A percentile compares a stretch with the other conserved stretches of the same genome.
phyloP scores from a whole-genome alignment of 768 basidiomycete species.

The Lactarius quietus region DNA sequence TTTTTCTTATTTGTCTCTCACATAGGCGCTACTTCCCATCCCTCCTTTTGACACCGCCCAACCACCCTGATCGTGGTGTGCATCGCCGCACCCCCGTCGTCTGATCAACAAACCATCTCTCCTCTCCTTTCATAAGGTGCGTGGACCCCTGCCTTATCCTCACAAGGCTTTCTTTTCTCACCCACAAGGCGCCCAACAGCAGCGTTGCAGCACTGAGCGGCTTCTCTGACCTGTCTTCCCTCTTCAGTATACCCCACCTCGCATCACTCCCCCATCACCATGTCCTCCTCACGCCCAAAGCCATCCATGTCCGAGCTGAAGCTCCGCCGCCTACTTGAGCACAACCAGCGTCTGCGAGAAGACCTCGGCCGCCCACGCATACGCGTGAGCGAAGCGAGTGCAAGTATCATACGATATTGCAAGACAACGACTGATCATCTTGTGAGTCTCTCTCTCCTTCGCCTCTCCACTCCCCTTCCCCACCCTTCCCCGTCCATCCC shows the following conservation, averaged over 20 bases:
- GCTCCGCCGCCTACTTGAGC: conserved; percentile 71
- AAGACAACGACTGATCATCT: conserved; percentile 70
- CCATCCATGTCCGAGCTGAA: conserved; percentile 81
- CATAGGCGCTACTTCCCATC: not conserved
- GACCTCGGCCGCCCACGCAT: conserved; percentile 70
- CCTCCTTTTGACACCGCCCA: conserved; percentile 9
- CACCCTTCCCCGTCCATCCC: not conserved
- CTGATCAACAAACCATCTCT: conserved; percentile 5
- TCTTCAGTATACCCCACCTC: not conserved
- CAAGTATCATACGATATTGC: conserved; percentile 69
- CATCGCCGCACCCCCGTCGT: not conserved
- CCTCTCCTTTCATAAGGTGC: conserved; percentile 3
- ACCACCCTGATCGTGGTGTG: conserved; percentile 7
- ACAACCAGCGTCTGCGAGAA: conserved; percentile 68
- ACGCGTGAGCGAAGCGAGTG: conserved; percentile 68
- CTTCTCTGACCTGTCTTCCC: not conserved
- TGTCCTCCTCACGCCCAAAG: conserved; percentile 60
- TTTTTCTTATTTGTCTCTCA: not conserved
- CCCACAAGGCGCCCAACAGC: not conserved
- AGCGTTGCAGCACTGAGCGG: not conserved
- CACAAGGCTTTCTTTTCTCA: conserved; percentile 2
- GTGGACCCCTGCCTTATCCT: not conserved
- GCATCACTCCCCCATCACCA: conserved; percentile 27
- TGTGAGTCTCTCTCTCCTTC: conserved; percentile 36
- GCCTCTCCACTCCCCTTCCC: not conserved